Base-by-base conservation (phyloP, 2,329 filamentous ascomycete species). In the Fusarium foetens region DNA sequence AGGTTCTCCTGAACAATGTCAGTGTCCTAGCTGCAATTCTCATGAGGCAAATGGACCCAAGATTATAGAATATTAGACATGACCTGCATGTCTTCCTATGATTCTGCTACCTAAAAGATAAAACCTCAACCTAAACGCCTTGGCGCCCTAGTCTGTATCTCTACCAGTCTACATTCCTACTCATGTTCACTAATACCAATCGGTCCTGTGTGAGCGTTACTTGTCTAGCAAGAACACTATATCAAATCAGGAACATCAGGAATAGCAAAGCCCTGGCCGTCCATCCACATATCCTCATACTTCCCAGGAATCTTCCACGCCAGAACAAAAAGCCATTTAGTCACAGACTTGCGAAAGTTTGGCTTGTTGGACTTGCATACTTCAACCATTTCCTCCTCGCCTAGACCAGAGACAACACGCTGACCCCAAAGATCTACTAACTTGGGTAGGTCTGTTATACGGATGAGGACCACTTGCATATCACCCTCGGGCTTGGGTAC, bases 291-390 rank as follows among this genome's bases (percentile, higher is more conserved):
- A 14, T 16, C 31, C 8, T 19, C 16, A 35, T 16, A 35, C 3
- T 19, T 11, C 10, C 48, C n/a, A 7, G 12, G 8, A 23, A 1
- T 5, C 31, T 51, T 51, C 31, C 48, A 51, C 13, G 48, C 31
- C 17, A 51, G 48, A 35, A 25, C n/a, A 51, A 25, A 35, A 2
- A 25, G n/a, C 0, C 48, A n/a, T 16, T 14, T 3, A 5, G n/a
- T 1, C 12, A 51, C 12, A 11, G 2, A 25, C 29, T 1, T 19
- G 17, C n/a, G n/a, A 14, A 33, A 35, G 16, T 51, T 13, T 8
- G 29, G 12, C 10, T 10, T 35, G 2, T 19, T 11, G 2, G 14
- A 8, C 29, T 4, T 1, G 31, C 29, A 25, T 6, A 19, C 5
- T 35, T 51, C 31, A 11, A 9, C 17, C 31, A 51, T 25, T n/a